phyloP scores from a whole-genome alignment of 2,329 filamentous ascomycete genomes.

The Exophiala xenobiotica region DNA sequence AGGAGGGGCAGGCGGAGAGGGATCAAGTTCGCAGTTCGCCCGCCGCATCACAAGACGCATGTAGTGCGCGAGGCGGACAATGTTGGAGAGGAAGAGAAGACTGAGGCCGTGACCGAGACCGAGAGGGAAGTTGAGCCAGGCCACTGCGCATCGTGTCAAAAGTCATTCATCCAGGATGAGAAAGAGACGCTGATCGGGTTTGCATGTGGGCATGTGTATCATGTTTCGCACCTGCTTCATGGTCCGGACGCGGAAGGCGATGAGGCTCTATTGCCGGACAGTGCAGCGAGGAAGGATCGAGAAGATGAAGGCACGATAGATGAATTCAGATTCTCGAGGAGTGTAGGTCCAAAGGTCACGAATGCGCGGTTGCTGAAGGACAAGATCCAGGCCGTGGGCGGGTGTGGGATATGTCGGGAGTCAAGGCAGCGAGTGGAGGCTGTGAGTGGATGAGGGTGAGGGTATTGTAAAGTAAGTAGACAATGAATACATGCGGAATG shows the following conservation, averaged over 20 bases:
- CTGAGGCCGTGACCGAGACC: constrained; percentile 5
- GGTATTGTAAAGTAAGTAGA: no score
- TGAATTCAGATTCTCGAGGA: constrained; percentile 41
- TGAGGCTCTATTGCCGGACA: constrained; percentile 25
- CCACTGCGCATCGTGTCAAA: constrained; percentile 26
- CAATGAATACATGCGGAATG: no score
- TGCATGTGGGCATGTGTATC: constrained; percentile 68
- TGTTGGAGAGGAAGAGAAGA: background rate
- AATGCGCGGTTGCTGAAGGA: constrained; percentile 68
- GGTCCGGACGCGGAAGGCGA: constrained; percentile 33
- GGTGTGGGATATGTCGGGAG: constrained; percentile 24
- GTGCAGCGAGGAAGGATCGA: constrained; percentile 1
- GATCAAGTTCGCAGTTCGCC: constrained; percentile 77
- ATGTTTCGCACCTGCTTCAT: constrained; percentile 60
- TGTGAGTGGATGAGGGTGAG: no score
- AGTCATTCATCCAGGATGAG: constrained; percentile 39
- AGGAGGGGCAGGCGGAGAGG: constrained; percentile 77
- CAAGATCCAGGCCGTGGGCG: constrained; percentile 27
- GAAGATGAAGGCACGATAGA: constrained; percentile 29
- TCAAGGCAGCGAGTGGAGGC: constrained; percentile 18
- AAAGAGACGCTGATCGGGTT: constrained; percentile 63
- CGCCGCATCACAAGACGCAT: constrained; percentile 1
- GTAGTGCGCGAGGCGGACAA: background rate
- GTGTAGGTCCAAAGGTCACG: constrained; percentile 82
- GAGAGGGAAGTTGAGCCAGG: constrained; percentile 16